Conservation (phyloP, 129 eudicot genomes). For the Tagetes patula region DNA sequence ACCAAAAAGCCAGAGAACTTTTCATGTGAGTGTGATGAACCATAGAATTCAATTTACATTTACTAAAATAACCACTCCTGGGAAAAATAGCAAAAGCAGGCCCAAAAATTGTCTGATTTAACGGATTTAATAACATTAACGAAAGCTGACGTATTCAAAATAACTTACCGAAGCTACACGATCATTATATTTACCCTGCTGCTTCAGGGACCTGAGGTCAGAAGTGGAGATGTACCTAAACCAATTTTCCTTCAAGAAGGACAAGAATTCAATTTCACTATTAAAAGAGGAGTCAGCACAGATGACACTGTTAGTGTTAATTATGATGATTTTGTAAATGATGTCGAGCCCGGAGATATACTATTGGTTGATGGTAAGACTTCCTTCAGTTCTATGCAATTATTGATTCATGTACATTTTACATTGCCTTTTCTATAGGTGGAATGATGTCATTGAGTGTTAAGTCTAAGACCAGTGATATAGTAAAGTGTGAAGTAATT, state of each 20-base stretch:
- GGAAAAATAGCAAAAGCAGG: background rate
- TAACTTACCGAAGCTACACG: constrained; percentile 2
- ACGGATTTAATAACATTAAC: background rate
- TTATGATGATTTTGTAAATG: constrained; percentile 90
- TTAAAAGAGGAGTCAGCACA: constrained; percentile 84
- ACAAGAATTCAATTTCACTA: constrained; percentile 89
- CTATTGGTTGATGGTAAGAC: constrained; percentile 88
- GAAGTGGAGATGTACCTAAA: constrained; percentile 96
- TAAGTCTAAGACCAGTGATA: constrained; percentile 72
- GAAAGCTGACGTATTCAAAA: background rate
- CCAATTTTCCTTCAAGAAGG: constrained; percentile 85
- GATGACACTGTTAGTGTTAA: constrained; percentile 90
- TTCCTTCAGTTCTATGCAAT: constrained; percentile 6
- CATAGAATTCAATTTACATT: background rate
- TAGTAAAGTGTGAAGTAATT: constrained; percentile 77
- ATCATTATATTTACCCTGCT: constrained; percentile 17
- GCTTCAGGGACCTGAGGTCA: constrained; percentile 94
- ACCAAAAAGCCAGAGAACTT: background rate
- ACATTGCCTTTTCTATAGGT: constrained; percentile 39
- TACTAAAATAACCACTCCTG: constrained; percentile 6
- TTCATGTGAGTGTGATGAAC: background rate
- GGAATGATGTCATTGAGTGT: constrained; percentile 97
- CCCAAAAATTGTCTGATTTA: background rate
- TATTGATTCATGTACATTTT: constrained; percentile 1
- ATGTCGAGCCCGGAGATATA: constrained; percentile 82